A percentile compares a stretch with the other conserved stretches of the same genome.
These are phyloP conservation scores for Candida tetrigidarum DNA, from an alignment of 1,139 yeast species.

Conservation along the genomic window DNA sequence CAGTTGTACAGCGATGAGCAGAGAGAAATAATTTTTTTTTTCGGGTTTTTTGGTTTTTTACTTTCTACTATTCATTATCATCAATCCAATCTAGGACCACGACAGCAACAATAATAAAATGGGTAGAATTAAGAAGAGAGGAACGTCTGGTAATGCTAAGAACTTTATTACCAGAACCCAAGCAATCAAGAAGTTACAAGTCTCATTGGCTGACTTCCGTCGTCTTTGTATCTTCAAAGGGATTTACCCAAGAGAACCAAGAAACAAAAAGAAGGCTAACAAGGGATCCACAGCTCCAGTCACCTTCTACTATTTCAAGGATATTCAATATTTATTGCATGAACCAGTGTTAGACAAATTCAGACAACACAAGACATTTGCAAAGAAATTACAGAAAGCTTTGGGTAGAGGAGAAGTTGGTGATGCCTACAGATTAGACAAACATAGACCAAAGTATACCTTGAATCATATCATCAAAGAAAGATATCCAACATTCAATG, in stretches of 20 bases:
- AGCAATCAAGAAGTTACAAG: constrained; percentile 91
- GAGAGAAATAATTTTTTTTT: background rate
- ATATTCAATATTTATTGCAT: constrained; percentile 91
- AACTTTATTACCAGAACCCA: constrained; percentile 94
- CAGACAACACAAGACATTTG: constrained; percentile 94
- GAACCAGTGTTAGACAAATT: constrained; percentile 93
- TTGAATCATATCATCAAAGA: constrained; percentile 92
- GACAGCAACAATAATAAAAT: constrained; percentile 11
- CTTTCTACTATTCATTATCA: no score
- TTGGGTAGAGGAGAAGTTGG: constrained; percentile 90
- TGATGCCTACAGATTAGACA: constrained; percentile 84
- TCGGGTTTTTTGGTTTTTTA: background rate
- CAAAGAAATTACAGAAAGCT: constrained; percentile 87
- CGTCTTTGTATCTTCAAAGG: constrained; percentile 98
- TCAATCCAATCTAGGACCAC: no score
- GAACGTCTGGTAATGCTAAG: constrained; percentile 87
- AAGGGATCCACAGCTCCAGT: constrained; percentile 96
- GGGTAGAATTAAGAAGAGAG: constrained; percentile 69
- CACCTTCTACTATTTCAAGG: constrained; percentile 93
- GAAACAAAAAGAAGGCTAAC: constrained; percentile 95
- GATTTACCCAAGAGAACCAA: constrained; percentile 93
- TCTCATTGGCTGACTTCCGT: constrained; percentile 97
- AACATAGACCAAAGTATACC: constrained; percentile 78
- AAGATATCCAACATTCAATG: constrained; percentile 92
- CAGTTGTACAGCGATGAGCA: background rate